These are phyloP conservation scores for Talaromyces pinophilus DNA, from an alignment of 2,329 filamentous ascomycete species.

Conservation along the genomic window DNA sequence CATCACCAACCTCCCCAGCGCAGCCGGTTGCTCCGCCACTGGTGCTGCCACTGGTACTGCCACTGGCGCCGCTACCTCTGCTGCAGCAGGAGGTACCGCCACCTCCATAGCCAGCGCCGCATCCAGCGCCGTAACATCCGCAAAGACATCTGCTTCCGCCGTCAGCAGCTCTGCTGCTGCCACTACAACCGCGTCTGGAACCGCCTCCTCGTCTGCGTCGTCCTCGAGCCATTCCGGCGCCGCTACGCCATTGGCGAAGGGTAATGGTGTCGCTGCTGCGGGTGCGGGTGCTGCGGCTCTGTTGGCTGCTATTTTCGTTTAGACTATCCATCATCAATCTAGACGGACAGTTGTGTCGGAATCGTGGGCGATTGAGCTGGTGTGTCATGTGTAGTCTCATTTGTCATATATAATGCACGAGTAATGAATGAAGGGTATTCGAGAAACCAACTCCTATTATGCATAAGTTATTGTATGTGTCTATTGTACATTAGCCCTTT, in stretches of 20 bases:
- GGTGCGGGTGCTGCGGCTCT: slow-evolving; percentile 34
- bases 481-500: not conserved
- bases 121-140: slow-evolving; percentile 21
- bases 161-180: slow-evolving; percentile 16
- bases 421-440: not conserved
- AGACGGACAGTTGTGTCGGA: not conserved
- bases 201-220: slow-evolving; percentile 30
- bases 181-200: slow-evolving; percentile 19
- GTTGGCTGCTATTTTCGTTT: slow-evolving; percentile 28
- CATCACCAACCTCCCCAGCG: slow-evolving; percentile 38
- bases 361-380: too few relatives aligned
- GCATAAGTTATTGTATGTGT: not conserved
- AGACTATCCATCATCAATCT: not conserved
- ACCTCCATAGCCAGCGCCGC: slow-evolving; percentile 16
- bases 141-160: not conserved
- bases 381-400: not conserved
- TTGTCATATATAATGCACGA: not conserved
- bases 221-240: slow-evolving; percentile 27
- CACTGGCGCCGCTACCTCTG: not conserved
- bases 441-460: not conserved
- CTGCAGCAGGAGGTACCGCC: slow-evolving; percentile 18
- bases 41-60: slow-evolving; percentile 14
- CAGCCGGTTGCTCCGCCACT: slow-evolving; percentile 32
- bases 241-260: slow-evolving; percentile 27
- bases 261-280: slow-evolving; percentile 33